Conservation (phyloP, 2,329 filamentous ascomycete genomes). For the Colletotrichum musae region DNA sequence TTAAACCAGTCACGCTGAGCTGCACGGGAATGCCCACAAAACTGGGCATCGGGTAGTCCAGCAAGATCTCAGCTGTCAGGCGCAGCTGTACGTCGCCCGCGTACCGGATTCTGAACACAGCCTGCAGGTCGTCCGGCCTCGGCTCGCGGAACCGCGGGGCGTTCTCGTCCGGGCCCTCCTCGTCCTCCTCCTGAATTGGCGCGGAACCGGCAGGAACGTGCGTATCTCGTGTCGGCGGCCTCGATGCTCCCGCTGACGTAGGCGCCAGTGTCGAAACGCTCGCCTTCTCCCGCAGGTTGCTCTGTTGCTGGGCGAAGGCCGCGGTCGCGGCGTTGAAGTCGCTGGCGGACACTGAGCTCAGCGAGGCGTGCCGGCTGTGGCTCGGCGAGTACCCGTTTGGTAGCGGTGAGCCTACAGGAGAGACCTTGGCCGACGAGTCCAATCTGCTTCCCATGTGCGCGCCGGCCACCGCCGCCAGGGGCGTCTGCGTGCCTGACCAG, state of each 20-base stretch:
- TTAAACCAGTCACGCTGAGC: constrained; percentile 93
- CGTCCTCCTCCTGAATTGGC: constrained; percentile 56
- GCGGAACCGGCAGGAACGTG: constrained; percentile 47
- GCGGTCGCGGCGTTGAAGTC: constrained; percentile 51
- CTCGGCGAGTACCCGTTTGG: constrained; percentile 46
- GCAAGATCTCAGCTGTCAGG: constrained; percentile 92
- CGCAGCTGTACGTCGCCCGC: constrained; percentile 89
- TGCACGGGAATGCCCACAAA: constrained; percentile 97
- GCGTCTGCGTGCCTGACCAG: constrained; percentile 83
- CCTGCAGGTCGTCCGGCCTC: constrained; percentile 88
- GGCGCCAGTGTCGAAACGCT: constrained; percentile 75
- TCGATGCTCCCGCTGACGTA: constrained; percentile 66
- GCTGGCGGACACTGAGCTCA: constrained; percentile 62
- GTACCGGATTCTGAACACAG: constrained; percentile 92
- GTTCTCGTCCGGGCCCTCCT: constrained; percentile 44
- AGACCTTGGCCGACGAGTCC: constrained; percentile 33
- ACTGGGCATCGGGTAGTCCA: constrained; percentile 98
- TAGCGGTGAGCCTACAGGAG: constrained; percentile 31
- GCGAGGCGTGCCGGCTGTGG: constrained; percentile 62
- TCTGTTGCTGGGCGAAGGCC: constrained; percentile 32
- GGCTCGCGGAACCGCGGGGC: constrained; percentile 76
- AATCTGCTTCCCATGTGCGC: constrained; percentile 61
- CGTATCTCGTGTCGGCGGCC: constrained; percentile 71
- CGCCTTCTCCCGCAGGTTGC: constrained; percentile 67
- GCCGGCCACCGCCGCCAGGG: constrained; percentile 83